phyloP scores from a whole-genome alignment of 768 basidiomycete genomes.

The Krasilnikovozyma curviuscula region DNA sequence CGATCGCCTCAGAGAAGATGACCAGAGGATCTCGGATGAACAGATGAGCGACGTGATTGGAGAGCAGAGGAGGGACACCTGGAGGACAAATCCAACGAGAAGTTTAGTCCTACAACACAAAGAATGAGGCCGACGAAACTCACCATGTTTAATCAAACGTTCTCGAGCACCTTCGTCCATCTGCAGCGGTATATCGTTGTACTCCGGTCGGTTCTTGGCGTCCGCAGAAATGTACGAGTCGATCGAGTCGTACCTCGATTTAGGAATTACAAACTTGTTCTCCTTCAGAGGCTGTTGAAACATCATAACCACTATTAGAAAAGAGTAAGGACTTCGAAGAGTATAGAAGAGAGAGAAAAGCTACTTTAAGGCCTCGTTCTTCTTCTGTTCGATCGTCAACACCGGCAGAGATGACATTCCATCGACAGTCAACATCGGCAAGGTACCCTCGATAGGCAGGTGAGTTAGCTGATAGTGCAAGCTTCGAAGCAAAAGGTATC shows the following conservation, averaged over 20 bases:
- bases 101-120: neutral
- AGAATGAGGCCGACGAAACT: conserved; percentile 14
- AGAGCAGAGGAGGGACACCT: conserved; percentile 72
- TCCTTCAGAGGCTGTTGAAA: conserved; percentile 48
- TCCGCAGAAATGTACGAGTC: conserved; percentile 78
- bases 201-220: conserved; percentile 74
- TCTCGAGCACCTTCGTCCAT: conserved; percentile 55
- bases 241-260: conserved; percentile 93
- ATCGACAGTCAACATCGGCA: conserved; percentile 90
- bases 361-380: conserved; percentile 70
- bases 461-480: conserved; percentile 84
- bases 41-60: conserved; percentile 81
- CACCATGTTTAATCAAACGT: conserved; percentile 58
- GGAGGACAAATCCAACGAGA: neutral
- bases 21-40: conserved; percentile 97
- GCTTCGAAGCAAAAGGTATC: conserved; percentile 29
- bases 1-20: conserved; percentile 76
- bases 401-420: conserved; percentile 97
- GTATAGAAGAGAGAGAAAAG: conserved; percentile 2
- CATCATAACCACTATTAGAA: neutral
- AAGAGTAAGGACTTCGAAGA: neutral
- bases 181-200: conserved; percentile 71
- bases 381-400: conserved; percentile 94
- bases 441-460: conserved; percentile 88
- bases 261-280: conserved; percentile 62